Conservation (phyloP, 371 early-diverging fungal genomes). For the Haplosporangium sp. region DNA sequence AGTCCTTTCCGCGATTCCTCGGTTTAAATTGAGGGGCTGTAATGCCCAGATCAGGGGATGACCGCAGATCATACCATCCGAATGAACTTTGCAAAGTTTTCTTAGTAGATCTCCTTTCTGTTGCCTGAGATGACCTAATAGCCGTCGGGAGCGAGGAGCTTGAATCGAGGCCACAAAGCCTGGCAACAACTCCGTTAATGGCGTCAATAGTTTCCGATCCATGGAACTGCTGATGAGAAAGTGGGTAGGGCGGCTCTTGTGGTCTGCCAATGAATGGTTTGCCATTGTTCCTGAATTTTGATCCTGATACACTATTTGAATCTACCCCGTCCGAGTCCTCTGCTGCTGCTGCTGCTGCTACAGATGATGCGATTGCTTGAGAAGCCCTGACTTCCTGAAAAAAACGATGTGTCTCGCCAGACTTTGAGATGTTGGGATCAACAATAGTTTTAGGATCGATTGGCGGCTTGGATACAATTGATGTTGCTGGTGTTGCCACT, state of each 20-base stretch:
- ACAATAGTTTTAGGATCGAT: slow-evolving; percentile 17
- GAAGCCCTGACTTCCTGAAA: slow-evolving; percentile 46
- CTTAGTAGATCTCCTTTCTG: neutral
- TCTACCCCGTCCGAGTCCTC: neutral
- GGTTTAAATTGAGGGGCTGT: slow-evolving; percentile 22
- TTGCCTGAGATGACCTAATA: neutral
- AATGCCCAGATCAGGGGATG: slow-evolving; percentile 34
- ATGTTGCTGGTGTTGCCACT: neutral
- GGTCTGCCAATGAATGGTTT: slow-evolving; percentile 14
- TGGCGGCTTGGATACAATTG: slow-evolving; percentile 8
- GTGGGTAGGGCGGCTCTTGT: slow-evolving; percentile 30
- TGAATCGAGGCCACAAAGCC: slow-evolving; percentile 27
- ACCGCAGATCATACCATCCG: slow-evolving; percentile 32
- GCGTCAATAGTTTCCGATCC: slow-evolving; percentile 45
- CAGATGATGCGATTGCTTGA: slow-evolving; percentile 9
- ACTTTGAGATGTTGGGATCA: slow-evolving; percentile 50
- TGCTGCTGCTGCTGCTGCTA: neutral
- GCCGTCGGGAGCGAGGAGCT: neutral
- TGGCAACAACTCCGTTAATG: slow-evolving; percentile 38
- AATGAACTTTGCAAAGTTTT: neutral
- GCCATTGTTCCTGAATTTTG: neutral
- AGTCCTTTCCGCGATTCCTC: slow-evolving; percentile 23
- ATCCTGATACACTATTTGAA: neutral
- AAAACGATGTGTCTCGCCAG: slow-evolving; percentile 50
- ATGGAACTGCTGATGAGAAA: slow-evolving; percentile 41